phyloP scores from a whole-genome alignment of 441 rosid species.

The Aquilaria agallochum region DNA sequence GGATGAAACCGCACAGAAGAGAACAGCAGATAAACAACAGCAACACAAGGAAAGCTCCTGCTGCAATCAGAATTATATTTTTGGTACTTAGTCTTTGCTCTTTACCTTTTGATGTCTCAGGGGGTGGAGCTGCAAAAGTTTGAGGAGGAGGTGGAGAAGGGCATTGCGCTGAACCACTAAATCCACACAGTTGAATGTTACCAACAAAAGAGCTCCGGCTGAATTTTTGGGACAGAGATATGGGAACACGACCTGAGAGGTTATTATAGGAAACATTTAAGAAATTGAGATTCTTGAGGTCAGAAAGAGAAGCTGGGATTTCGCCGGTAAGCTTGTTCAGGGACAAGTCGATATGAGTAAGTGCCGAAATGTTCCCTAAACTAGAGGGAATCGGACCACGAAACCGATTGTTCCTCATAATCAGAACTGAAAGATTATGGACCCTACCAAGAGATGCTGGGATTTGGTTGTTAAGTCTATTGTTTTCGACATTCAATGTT shows the following conservation, averaged over 20 bases:
- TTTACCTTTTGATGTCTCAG: conserved; percentile 22
- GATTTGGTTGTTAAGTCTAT: conserved; percentile 15
- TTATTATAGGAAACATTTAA: conserved; percentile 72
- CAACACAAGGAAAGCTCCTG: conserved; percentile 48
- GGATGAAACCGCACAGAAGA: conserved; percentile 50
- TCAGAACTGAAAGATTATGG: conserved; percentile 41
- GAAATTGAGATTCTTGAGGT: conserved; percentile 37
- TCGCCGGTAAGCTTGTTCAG: conserved; percentile 53
- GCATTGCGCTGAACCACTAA: conserved; percentile 42
- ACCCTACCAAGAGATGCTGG: conserved; percentile 22
- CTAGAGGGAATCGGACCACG: conserved; percentile 43
- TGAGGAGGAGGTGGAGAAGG: conserved; percentile 36
- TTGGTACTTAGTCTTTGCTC: conserved; percentile 42
- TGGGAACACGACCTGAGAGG: conserved; percentile 68
- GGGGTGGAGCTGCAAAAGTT: conserved; percentile 35
- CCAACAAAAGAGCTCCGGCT: conserved; percentile 62
- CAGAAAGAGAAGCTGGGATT: conserved; percentile 50
- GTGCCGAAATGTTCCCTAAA: conserved; percentile 44
- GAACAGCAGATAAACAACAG: conserved; percentile 48
- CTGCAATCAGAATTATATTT: conserved; percentile 58
- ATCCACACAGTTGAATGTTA: conserved; percentile 65
- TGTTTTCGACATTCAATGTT: conserved; percentile 23
- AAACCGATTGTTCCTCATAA: conserved; percentile 39
- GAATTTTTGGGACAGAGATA: conserved; percentile 46
- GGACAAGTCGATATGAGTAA: conserved; percentile 47